Base-by-base conservation (phyloP, 2,329 filamentous ascomycete genomes). In the Fusarium tanahbumbuense region DNA sequence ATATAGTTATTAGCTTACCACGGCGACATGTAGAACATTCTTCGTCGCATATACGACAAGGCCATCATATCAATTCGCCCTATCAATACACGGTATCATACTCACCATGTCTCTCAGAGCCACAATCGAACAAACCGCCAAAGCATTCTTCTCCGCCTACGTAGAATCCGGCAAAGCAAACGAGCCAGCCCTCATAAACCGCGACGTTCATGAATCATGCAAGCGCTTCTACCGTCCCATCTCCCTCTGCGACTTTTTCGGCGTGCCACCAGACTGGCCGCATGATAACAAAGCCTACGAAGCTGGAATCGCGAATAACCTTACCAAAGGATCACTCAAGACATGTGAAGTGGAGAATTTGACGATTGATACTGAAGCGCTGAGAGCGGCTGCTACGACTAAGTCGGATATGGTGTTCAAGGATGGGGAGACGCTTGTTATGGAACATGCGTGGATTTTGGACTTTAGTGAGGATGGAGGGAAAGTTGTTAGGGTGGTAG, bases 371-470 rank as follows among this genome's bases (percentile, higher is more conserved):
- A 6, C n/a, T 9, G 48, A 59, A 7, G 41, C 28, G 3, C 15
- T 7, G 8, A 44, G 23, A 12, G 40, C 48, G 9, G 23, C 56
- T 2, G 56, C 56, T 6, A 59, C 9, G 5, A 59, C 48, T 1
- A 15, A 44, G 37, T 28, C 48, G 15, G 40, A 59, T 4, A 55
- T 55, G 48, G 23, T 44, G 10, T 59, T 59, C 2, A 59, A 59
- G 16, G 56, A 55, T 16, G 48, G 56, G 1, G 56, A 59, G 11
- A 27, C 6, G 4, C 2, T 59, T 22, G 11, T 55, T 8, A 59
- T 55, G 48, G 56, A 59, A 12, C 48, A 55, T 45, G 28, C 56
- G 9, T 59, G 56, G 56, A 37, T 42, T 6, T 55, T 59, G 40
- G 48, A 37, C 8, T 55, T 59, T n/a, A 55, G 44, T 3, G 40